phyloP scores from a whole-genome alignment of 2,329 filamentous ascomycete species.

The Aspergillus fischeri region DNA sequence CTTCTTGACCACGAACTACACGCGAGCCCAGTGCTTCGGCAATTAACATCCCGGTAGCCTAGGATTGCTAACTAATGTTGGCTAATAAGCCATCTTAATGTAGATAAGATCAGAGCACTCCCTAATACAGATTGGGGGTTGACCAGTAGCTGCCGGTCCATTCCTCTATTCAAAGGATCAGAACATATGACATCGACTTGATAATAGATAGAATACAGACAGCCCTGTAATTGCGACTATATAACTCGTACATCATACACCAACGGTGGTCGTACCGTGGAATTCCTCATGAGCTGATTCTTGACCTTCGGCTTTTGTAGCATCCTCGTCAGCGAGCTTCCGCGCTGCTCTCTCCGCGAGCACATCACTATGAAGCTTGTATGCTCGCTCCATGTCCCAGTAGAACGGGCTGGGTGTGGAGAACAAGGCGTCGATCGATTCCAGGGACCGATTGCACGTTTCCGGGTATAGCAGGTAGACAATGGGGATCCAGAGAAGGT shows the following conservation, averaged over 20 bases:
- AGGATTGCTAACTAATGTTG: no score
- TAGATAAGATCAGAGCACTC: no score
- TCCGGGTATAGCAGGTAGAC: conserved; percentile 54
- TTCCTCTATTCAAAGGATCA: no score
- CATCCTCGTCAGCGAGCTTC: neutral
- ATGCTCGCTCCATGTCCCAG: conserved; percentile 44
- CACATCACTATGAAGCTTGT: conserved; percentile 31
- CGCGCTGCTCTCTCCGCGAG: neutral
- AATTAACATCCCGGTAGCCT: no score
- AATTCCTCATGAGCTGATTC: neutral
- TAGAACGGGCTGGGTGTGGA: conserved; percentile 44
- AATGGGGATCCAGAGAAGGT: conserved; percentile 50
- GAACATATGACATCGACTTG: neutral
- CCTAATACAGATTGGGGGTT: no score
- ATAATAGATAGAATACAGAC: neutral
- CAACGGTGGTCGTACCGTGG: neutral
- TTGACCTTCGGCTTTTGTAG: neutral
- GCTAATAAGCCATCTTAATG: no score
- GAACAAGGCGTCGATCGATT: conserved; percentile 51
- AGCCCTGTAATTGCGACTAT: no score
- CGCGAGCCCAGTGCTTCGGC: no score
- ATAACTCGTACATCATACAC: neutral
- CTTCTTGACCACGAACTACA: no score
- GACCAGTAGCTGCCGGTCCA: no score
- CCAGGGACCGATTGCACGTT: conserved; percentile 48